Evolutionary conservation across 352 stramenopile species (phyloP).

Genomic region (Blastocystis sp.): DNA sequence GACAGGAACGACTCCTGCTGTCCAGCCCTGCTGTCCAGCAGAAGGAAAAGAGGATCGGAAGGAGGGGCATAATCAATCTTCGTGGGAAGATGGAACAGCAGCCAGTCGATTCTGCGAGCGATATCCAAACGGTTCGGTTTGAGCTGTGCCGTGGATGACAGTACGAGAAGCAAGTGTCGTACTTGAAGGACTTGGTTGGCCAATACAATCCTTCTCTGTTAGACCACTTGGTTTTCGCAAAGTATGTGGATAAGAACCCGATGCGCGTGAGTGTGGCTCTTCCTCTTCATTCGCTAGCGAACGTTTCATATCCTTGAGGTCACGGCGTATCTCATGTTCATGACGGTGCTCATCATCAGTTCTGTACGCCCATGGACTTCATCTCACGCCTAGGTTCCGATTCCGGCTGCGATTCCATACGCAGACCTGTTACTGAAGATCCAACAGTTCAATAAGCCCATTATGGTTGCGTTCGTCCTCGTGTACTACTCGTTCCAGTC

Average conservation of each 20-base stretch:
- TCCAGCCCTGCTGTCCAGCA: neutral
- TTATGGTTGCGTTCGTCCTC: neutral
- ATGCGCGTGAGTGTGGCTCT: neutral
- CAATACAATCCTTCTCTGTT: slow-evolving; percentile 51
- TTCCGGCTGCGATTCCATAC: neutral
- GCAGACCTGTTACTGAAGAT: neutral
- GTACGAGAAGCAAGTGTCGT: slow-evolving; percentile 31
- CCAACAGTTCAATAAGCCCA: neutral
- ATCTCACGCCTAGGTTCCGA: neutral
- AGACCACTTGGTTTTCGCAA: slow-evolving; percentile 14
- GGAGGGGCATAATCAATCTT: neutral
- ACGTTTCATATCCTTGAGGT: neutral
- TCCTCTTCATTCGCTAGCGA: neutral
- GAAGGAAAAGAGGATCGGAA: neutral
- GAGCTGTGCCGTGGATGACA: slow-evolving; percentile 56
- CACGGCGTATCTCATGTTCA: neutral
- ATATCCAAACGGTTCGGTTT: slow-evolving; percentile 47
- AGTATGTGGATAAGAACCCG: slow-evolving; percentile 27
- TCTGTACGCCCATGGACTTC: neutral
- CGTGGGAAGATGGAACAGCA: neutral
- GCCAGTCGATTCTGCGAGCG: neutral
- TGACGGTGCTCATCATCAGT: neutral
- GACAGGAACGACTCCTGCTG: slow-evolving; percentile 5
- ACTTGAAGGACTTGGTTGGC: slow-evolving; percentile 48
- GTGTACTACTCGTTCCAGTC: neutral